Percentiles rank a stretch among this genome's conserved stretches.
Evolutionary conservation across 139 green algal genomes (phyloP).

Genomic region (Nannochloris sp.): DNA sequence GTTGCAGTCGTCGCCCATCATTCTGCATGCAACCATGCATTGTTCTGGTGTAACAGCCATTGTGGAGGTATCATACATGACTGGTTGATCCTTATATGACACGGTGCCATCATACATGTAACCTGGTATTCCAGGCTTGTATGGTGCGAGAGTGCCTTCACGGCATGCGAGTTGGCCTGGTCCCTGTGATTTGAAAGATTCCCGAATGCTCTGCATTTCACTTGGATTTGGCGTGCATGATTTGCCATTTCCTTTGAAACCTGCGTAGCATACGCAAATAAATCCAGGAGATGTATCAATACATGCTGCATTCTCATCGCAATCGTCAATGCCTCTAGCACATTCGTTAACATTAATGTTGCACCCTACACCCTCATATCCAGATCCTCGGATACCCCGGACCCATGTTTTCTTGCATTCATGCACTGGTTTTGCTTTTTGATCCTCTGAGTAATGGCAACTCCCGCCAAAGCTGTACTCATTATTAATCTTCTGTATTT

Average conservation of each 20-base stretch:
- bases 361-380: slow-evolving; percentile 35
- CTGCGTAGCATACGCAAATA: slow-evolving; percentile 36
- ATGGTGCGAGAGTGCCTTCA: slow-evolving; percentile 33
- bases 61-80: slow-evolving; percentile 6
- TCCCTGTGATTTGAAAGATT: slow-evolving; percentile 23
- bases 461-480: not conserved
- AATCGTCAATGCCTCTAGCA: slow-evolving; percentile 24
- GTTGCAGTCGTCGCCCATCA: slow-evolving; percentile 19
- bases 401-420: slow-evolving; percentile 6
- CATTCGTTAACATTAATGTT: slow-evolving; percentile 51
- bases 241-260: slow-evolving; percentile 28
- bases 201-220: slow-evolving; percentile 2
- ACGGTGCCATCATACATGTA: slow-evolving; percentile 37
- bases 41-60: slow-evolving; percentile 7
- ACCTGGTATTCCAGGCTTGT: slow-evolving; percentile 31
- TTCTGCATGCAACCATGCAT: slow-evolving; percentile 37
- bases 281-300: slow-evolving; percentile 35
- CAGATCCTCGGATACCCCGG: slow-evolving; percentile 11
- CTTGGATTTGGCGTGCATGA: not conserved
- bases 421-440: not conserved
- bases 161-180: slow-evolving; percentile 27
- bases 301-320: slow-evolving; percentile 33
- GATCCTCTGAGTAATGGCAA: not conserved
- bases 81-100: no score
- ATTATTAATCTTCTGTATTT: slow-evolving; percentile 18